Evolutionary conservation across 768 basidiomycete genomes (phyloP), one percentile per base, ranked within the genome.

Genomic region (Clitopilus hobsonii): DNA sequence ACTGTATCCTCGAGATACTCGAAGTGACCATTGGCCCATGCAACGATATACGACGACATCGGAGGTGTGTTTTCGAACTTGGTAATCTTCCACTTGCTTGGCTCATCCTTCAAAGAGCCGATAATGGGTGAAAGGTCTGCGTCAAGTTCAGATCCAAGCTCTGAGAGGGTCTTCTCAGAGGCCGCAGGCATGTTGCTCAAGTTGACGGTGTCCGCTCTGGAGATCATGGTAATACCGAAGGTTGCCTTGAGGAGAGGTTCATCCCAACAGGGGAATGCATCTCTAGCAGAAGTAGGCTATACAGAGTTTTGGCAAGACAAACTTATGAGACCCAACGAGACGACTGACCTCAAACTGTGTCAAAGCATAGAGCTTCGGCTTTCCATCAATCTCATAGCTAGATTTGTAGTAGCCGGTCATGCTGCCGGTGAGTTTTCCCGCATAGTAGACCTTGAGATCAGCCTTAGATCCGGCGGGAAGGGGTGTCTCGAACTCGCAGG

Each of bases 241-340:
- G 87, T 93, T 0, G 94, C 88, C 69, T 98, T 98, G 61, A 95
- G 76, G 30, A 83, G 77, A 14, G 95, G 96, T 65, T 97, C 94
- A 65, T 97, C 95, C 91, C 91, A 96, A 73, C 88, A 91, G 24
- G 91, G 91, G 68, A 92, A 90, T 5, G 88, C 83, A 38, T 83
- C 79, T 50, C 94, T 77, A 7, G 95, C 94, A 56, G 86, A 86
- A 36, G 91, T 96, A 32, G 94, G 86, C 87, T 96, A 59, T 14
- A 29, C 26, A 32, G 45, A 25, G 45, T 45, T 50, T 50, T 57
- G 54, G 24, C 24, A 47, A 18, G 54, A 1, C 38, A n/a, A 52
- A 36, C 25, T n/a, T 32, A 48, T 23, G 5, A 51, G 23, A 30
- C 14, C 18, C 26, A 26, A 51, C 45, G 45, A 49, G 11, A 48